These are phyloP conservation scores for Starmerella powellii DNA, from an alignment of 805 yeast species.

Conservation along the genomic window DNA sequence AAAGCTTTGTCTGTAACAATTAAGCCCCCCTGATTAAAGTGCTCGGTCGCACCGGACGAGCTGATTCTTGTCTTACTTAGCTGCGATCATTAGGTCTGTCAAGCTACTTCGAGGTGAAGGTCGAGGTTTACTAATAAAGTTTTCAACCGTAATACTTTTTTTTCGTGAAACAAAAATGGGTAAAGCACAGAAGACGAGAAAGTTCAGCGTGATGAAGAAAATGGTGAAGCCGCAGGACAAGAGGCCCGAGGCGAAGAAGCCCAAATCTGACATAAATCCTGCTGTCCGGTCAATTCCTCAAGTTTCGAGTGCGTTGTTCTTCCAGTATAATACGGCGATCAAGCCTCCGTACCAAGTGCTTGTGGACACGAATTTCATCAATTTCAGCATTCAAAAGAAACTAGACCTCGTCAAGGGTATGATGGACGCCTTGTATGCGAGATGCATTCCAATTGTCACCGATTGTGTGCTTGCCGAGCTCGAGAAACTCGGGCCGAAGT, in stretches of 20 bases:
- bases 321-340: slow-evolving; percentile 85
- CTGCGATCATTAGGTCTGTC: no score
- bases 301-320: slow-evolving; percentile 88
- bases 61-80: no score
- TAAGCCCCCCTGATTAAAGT: no score
- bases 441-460: slow-evolving; percentile 88
- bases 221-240: slow-evolving; percentile 64
- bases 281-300: slow-evolving; percentile 70
- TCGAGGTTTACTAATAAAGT: background rate
- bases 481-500: slow-evolving; percentile 90
- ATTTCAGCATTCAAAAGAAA: slow-evolving; percentile 91
- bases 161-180: slow-evolving; percentile 48
- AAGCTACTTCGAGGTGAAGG: no score
- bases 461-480: slow-evolving; percentile 98
- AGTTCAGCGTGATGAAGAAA: slow-evolving; percentile 87
- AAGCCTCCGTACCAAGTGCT: slow-evolving; percentile 97
- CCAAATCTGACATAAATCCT: slow-evolving; percentile 39
- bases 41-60: no score
- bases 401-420: slow-evolving; percentile 89
- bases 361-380: slow-evolving; percentile 92
- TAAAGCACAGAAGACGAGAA: slow-evolving; percentile 91
- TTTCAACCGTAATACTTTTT: background rate
- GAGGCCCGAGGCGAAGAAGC: slow-evolving; percentile 32
- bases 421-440: slow-evolving; percentile 92
- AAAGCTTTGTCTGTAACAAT: no score